phyloP scores from a whole-genome alignment of 768 basidiomycete genomes.

The Rhodosporidiobolus sp. region DNA sequence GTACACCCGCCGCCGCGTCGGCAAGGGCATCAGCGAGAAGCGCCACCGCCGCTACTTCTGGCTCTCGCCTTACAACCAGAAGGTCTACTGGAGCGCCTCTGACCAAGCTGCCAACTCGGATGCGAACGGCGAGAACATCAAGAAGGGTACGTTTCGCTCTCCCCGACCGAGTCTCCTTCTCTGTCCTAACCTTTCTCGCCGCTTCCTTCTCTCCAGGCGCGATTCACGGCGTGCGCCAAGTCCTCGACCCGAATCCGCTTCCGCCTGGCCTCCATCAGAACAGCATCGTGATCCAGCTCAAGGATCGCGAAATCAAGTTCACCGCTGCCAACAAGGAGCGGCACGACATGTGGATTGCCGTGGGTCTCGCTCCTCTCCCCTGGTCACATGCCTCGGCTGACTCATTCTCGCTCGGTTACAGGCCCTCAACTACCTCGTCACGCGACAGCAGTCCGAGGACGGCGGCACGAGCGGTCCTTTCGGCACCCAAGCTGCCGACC shows the following conservation, averaged over 20 bases:
- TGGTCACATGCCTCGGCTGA: slow-evolving; percentile 4
- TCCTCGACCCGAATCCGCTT: slow-evolving; percentile 93
- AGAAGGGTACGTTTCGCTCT: slow-evolving; percentile 72
- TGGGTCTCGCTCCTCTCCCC: slow-evolving; percentile 5
- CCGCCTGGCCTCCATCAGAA: slow-evolving; percentile 90
- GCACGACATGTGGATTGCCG: slow-evolving; percentile 88
- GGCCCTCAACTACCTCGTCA: slow-evolving; percentile 87
- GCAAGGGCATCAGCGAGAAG: slow-evolving; percentile 83
- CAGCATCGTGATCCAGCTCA: slow-evolving; percentile 86
- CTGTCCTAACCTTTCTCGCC: slow-evolving; percentile 23
- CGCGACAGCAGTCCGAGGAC: slow-evolving; percentile 58
- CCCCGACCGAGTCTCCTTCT: neutral
- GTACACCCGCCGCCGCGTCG: slow-evolving; percentile 84
- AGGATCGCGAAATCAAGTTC: slow-evolving; percentile 95
- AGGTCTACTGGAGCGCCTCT: slow-evolving; percentile 87
- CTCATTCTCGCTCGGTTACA: slow-evolving; percentile 47
- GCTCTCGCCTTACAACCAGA: slow-evolving; percentile 99
- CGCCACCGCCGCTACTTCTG: slow-evolving; percentile 93
- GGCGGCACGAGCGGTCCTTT: slow-evolving; percentile 21
- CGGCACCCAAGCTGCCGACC: neutral
- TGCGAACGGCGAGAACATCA: slow-evolving; percentile 87
- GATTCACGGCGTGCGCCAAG: slow-evolving; percentile 83
- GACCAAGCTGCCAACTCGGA: slow-evolving; percentile 88
- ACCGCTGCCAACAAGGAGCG: slow-evolving; percentile 93
- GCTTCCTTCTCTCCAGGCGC: slow-evolving; percentile 22